Conservation (phyloP, 2,329 filamentous ascomycete genomes). For the Penicillium aurantiogriseum region DNA sequence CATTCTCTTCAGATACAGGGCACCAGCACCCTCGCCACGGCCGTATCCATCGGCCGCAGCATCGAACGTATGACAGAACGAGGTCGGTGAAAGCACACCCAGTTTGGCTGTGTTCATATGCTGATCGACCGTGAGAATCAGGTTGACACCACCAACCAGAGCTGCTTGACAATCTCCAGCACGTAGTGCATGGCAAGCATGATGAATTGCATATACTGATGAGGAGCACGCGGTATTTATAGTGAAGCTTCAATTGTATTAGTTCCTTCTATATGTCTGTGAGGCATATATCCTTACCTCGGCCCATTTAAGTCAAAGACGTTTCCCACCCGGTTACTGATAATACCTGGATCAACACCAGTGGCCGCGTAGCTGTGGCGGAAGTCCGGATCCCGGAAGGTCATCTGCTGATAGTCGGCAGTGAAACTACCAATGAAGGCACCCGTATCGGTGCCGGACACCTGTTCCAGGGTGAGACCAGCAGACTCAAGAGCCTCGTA, state of each 20-base stretch:
- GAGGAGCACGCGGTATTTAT: neutral
- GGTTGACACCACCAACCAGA: neutral
- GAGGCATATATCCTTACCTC: too few relatives aligned
- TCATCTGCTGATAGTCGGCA: too few relatives aligned
- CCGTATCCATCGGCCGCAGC: neutral
- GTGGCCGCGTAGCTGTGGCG: neutral
- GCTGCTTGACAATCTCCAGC: neutral
- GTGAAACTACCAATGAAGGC: too few relatives aligned
- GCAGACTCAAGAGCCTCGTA: too few relatives aligned
- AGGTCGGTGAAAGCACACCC: neutral
- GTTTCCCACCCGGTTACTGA: neutral
- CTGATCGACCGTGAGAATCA: neutral
- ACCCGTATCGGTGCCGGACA: too few relatives aligned
- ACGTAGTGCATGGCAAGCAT: neutral
- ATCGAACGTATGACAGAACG: neutral
- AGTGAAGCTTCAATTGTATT: neutral
- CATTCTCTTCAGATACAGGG: neutral
- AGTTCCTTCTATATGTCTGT: too few relatives aligned
- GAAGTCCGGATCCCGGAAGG: neutral
- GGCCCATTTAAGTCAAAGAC: neutral
- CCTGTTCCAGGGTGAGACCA: too few relatives aligned
- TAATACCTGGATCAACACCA: neutral
- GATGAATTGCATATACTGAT: neutral
- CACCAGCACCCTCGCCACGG: neutral
- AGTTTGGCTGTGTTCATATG: neutral